Base-by-base conservation (phyloP, 1,284 basidiomycete genomes). In the Inonotus hispidus region DNA sequence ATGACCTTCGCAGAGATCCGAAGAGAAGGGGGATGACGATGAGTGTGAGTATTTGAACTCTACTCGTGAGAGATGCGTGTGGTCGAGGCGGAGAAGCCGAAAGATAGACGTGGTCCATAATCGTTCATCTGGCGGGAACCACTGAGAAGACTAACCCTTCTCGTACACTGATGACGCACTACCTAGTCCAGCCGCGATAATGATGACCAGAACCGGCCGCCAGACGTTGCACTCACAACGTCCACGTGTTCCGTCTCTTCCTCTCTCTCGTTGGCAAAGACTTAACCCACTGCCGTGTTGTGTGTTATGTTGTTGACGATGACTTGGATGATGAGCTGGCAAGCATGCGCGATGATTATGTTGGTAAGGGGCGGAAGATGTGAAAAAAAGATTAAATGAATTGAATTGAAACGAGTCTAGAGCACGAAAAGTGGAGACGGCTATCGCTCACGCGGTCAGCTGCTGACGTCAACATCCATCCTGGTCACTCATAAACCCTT, bases 1-100 rank as follows among this genome's bases (percentile, higher is more conserved):
- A 23, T 6, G n/a, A n/a, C n/a, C n/a, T n/a, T n/a, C n/a, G n/a
- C n/a, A 3, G 46, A 13, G 46, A 21, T 25, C n/a, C n/a, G n/a
- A 6, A 6, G 29, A 49, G 23, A 37, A 50, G 11, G 13, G 43
- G 35, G 54, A 61, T 61, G 60, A 61, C 60, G 60, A 61, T 61
- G 45, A 61, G 60, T 61, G 60, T 57, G 23, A 21, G 37, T 4
- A 23, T 21, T n/a, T n/a, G n/a, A n/a, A n/a, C n/a, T n/a, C n/a
- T 19, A 10, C 19, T n/a, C 19, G 54, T 19, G 54, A 16, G 56
- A 49, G 6, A 23, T 1, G 23, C 39, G 56, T 43, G 41, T 8
- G 45, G 45, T 49, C 56, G 56, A 41, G 47, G 14, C 35, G n/a
- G 45, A 47, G 56, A 58, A 58, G 56, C 1, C 4, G 16, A 5